Evolutionary conservation across 2,329 filamentous ascomycete genomes (phyloP).

Genomic region (Fusarium begoniae): DNA sequence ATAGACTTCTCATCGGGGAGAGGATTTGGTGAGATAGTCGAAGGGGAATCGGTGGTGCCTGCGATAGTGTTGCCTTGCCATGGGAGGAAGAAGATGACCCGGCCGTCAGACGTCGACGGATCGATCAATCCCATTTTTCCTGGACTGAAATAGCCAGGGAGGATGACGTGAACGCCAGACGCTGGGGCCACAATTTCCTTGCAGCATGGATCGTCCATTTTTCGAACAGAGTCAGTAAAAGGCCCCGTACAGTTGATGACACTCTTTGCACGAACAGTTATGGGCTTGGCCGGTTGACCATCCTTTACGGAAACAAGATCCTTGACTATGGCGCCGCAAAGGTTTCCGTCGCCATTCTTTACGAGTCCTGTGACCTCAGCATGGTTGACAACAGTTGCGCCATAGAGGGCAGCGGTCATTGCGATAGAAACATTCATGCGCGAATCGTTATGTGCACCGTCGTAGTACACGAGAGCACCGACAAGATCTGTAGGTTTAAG

Average conservation of each 20-base stretch:
- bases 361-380: constrained; percentile 80
- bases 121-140: constrained; percentile 89
- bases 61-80: constrained; percentile 95
- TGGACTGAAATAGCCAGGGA: constrained; percentile 87
- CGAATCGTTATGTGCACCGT: constrained; percentile 91
- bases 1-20: constrained; percentile 85
- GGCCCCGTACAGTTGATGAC: constrained; percentile 91
- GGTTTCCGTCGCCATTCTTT: constrained; percentile 76
- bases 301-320: constrained; percentile 75
- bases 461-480: constrained; percentile 89
- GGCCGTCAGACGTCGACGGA: constrained; percentile 84
- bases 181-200: constrained; percentile 86
- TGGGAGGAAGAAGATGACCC: constrained; percentile 92
- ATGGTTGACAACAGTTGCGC: constrained; percentile 84
- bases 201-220: constrained; percentile 78
- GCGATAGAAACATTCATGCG: constrained; percentile 91
- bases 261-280: constrained; percentile 79
- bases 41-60: constrained; percentile 84
- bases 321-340: constrained; percentile 78
- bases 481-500: constrained; percentile 80
- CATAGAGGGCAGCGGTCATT: constrained; percentile 89
- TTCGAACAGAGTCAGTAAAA: constrained; percentile 85
- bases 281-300: constrained; percentile 66
- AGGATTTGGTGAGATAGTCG: constrained; percentile 80
- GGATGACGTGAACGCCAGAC: constrained; percentile 85